Conservation (phyloP, 176 grass and related monocot species). For the Coix lacrymajobi region DNA sequence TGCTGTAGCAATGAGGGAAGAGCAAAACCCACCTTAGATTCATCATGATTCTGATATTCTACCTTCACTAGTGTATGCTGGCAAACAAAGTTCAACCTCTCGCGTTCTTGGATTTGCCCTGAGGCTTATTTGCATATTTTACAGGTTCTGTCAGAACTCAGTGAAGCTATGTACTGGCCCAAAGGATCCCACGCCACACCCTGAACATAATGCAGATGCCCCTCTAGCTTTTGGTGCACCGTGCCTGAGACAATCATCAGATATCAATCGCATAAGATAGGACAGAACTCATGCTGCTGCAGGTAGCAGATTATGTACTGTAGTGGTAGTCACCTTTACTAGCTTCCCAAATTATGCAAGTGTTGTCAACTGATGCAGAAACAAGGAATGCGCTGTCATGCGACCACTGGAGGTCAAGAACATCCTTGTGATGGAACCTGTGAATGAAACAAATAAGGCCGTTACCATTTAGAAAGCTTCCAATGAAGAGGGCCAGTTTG, state of each 20-base stretch:
- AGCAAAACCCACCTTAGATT: slow-evolving; percentile 67
- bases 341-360: slow-evolving; percentile 96
- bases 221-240: slow-evolving; percentile 81
- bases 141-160: slow-evolving; percentile 95
- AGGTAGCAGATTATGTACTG: neutral
- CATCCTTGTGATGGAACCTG: slow-evolving; percentile 94
- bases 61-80: slow-evolving; percentile 67
- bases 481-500: neutral
- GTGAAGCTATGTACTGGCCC: slow-evolving; percentile 76
- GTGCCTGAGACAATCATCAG: slow-evolving; percentile 36
- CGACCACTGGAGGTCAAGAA: slow-evolving; percentile 97
- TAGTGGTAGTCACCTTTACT: slow-evolving; percentile 56
- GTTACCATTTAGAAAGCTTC: neutral
- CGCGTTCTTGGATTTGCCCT: slow-evolving; percentile 59
- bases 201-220: slow-evolving; percentile 99
- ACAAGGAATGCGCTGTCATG: slow-evolving; percentile 62
- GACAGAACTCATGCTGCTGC: neutral
- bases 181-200: slow-evolving; percentile 95
- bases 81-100: slow-evolving; percentile 80
- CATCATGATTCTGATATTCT: slow-evolving; percentile 59
- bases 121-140: slow-evolving; percentile 88
- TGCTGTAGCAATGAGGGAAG: neutral
- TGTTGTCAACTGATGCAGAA: slow-evolving; percentile 95
- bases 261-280: slow-evolving; percentile 13
- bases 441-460: slow-evolving; percentile 13